These are phyloP conservation scores for Beauveria asiatica DNA, from an alignment of 2,329 filamentous ascomycete species.

Conservation along the genomic window DNA sequence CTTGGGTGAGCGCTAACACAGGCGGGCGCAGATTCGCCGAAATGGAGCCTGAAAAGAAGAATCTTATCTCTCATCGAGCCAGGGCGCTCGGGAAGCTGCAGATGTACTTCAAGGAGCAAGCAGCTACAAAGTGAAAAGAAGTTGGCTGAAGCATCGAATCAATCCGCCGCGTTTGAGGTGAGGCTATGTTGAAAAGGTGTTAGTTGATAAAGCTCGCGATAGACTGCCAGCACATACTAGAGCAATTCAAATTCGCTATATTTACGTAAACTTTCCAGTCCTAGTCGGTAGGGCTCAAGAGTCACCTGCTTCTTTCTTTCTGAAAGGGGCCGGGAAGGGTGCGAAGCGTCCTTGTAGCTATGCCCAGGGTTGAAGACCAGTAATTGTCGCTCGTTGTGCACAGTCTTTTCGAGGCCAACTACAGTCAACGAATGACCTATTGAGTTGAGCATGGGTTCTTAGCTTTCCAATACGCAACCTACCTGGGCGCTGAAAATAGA, in stretches of 20 bases:
- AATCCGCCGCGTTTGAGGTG: neutral
- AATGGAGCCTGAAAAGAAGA: constrained; percentile 85
- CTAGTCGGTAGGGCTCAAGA: constrained; percentile 67
- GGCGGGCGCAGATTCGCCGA: constrained; percentile 61
- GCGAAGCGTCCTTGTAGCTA: constrained; percentile 47
- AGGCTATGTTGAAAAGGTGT: neutral
- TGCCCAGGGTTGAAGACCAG: constrained; percentile 87
- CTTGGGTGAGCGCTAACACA: neutral
- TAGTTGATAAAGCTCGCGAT: neutral
- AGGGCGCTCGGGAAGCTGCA: constrained; percentile 83
- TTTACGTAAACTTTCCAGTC: constrained; percentile 55
- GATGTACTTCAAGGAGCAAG: constrained; percentile 58
- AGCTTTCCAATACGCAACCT: constrained; percentile 14
- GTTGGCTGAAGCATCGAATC: neutral
- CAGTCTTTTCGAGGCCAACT: constrained; percentile 67
- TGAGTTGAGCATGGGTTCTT: neutral
- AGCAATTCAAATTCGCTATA: constrained; percentile 75
- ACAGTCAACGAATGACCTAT: constrained; percentile 86
- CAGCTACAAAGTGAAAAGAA: neutral
- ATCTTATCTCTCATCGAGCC: constrained; percentile 83
- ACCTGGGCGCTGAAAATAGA: constrained; percentile 84
- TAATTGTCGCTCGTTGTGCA: constrained; percentile 56
- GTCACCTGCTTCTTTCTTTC: constrained; percentile 22
- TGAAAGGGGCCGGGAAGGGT: constrained; percentile 15
- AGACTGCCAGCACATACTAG: constrained; percentile 41